phyloP scores from a whole-genome alignment of 352 stramenopile species.

The Phytophthora sansomeana region DNA sequence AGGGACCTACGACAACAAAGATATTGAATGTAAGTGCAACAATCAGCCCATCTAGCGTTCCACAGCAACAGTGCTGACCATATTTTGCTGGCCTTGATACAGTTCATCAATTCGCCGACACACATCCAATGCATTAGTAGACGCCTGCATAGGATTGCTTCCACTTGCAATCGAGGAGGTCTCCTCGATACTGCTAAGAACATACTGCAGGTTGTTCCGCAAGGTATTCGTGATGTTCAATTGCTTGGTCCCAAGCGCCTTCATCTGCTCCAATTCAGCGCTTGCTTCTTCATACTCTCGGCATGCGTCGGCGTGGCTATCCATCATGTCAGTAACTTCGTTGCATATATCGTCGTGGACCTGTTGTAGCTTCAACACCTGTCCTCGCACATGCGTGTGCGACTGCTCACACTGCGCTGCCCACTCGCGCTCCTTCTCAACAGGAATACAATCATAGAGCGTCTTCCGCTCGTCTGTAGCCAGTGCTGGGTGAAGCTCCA shows the following conservation, averaged over 20 bases:
- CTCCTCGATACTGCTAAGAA: conserved; percentile 74
- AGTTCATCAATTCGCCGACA: conserved; percentile 85
- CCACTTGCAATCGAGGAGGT: conserved; percentile 60
- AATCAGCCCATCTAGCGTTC: background rate
- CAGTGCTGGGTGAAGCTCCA: conserved; percentile 75
- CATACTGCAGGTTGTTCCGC: conserved; percentile 67
- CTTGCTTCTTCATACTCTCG: conserved; percentile 55
- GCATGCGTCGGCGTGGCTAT: conserved; percentile 49
- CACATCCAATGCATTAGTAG: conserved; percentile 79
- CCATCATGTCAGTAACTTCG: conserved; percentile 66
- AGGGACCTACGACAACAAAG: conserved; percentile 55
- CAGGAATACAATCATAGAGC: conserved; percentile 82
- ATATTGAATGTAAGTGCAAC: background rate
- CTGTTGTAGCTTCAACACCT: conserved; percentile 71
- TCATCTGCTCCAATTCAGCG: conserved; percentile 60
- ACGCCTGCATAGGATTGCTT: conserved; percentile 83
- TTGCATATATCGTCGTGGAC: conserved; percentile 73
- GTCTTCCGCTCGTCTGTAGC: conserved; percentile 66
- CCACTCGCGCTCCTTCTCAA: conserved; percentile 87
- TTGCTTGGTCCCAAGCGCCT: conserved; percentile 54
- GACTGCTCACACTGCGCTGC: conserved; percentile 80
- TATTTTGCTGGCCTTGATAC: conserved; percentile 78
- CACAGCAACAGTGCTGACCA: conserved; percentile 37
- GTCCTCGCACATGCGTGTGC: conserved; percentile 63
- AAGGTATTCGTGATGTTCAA: conserved; percentile 70